These are phyloP conservation scores for Sicyos baderoa DNA, from an alignment of 306 rosid species.

Conservation along the genomic window DNA sequence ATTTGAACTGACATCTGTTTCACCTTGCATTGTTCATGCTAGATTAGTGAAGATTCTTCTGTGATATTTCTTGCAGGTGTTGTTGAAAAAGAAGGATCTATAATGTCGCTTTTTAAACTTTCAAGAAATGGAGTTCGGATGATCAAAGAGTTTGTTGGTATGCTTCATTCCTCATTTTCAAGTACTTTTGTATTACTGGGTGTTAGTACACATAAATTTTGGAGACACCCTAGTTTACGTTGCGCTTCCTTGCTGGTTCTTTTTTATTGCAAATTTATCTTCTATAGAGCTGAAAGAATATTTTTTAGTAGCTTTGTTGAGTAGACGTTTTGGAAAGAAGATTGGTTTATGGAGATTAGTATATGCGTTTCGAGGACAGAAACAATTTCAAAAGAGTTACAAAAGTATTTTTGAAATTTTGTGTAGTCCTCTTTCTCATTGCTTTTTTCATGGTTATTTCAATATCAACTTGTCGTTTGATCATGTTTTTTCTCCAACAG, in stretches of 20 bases:
- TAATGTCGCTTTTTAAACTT: slow-evolving; percentile 12
- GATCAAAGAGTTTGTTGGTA: slow-evolving; percentile 5
- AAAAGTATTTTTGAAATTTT: neutral
- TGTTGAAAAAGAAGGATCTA: neutral
- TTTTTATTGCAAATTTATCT: too few species aligned
- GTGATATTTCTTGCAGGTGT: neutral
- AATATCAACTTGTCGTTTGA: neutral
- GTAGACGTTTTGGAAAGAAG: too few species aligned
- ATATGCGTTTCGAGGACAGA: too few species aligned
- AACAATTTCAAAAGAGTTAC: neutral
- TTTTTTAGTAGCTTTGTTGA: too few species aligned
- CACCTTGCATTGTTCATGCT: neutral
- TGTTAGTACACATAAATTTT: too few species aligned
- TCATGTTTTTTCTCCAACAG: neutral
- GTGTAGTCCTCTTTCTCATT: neutral
- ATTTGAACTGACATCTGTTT: too few species aligned
- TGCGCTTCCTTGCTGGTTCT: too few species aligned
- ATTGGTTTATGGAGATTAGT: too few species aligned
- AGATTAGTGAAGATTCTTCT: neutral
- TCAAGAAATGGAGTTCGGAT: slow-evolving; percentile 16
- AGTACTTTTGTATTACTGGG: too few species aligned
- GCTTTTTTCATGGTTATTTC: neutral
- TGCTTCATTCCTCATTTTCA: neutral
- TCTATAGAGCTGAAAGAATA: too few species aligned
- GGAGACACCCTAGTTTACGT: too few species aligned